Evolutionary conservation across 345 rosid genomes (phyloP).

Genomic region (Citrus australasica): DNA sequence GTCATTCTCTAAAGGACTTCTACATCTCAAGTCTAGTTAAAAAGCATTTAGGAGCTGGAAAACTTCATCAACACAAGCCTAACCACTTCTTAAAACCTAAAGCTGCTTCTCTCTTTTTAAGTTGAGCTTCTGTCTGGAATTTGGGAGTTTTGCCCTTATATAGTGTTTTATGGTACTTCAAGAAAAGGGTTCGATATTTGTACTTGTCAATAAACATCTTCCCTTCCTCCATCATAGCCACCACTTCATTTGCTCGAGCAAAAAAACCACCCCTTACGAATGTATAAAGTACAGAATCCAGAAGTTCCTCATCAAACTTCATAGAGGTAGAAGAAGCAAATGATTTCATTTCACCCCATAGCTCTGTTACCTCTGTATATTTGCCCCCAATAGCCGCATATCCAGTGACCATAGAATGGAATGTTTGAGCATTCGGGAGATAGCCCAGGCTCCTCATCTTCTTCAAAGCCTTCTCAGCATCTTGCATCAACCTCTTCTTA

Average conservation of each 20-base stretch:
- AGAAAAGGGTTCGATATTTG: constrained; percentile 74
- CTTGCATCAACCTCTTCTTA: constrained; percentile 88
- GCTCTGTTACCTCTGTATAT: constrained; percentile 81
- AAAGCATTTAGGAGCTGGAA: background rate
- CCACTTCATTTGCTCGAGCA: constrained; percentile 76
- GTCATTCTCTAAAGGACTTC: background rate
- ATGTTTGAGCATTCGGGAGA: constrained; percentile 86
- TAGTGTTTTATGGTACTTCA: constrained; percentile 91
- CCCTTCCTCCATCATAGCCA: constrained; percentile 73
- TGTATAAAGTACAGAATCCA: constrained; percentile 83
- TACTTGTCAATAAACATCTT: constrained; percentile 86
- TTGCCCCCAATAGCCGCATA: constrained; percentile 89
- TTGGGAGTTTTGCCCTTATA: constrained; percentile 87
- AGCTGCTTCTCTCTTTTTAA: constrained; percentile 75
- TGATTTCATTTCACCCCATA: constrained; percentile 96
- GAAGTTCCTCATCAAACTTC: constrained; percentile 89
- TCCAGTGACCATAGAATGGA: constrained; percentile 92
- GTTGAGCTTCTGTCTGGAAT: constrained; percentile 78
- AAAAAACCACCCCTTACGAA: constrained; percentile 94
- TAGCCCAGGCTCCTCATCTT: constrained; percentile 86
- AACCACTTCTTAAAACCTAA: constrained; percentile 76
- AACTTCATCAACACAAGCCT: constrained; percentile 45
- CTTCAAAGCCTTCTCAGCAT: constrained; percentile 86
- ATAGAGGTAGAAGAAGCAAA: constrained; percentile 57
- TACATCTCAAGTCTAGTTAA: background rate